Evolutionary conservation across 2,329 filamentous ascomycete genomes (phyloP).

Genomic region (Capronia epimyces): DNA sequence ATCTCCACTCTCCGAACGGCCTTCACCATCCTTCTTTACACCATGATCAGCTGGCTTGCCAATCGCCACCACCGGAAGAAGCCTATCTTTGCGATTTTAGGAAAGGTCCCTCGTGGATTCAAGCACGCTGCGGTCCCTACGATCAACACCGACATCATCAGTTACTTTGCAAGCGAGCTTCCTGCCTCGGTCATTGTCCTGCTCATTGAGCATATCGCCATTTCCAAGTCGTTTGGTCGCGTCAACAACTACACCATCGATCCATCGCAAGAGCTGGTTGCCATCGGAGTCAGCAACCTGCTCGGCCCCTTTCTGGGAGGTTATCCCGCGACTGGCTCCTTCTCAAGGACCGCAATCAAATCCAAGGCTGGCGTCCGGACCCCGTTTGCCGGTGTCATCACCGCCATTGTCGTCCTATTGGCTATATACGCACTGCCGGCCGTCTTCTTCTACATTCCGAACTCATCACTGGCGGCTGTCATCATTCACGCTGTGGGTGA

Average conservation of each 20-base stretch:
- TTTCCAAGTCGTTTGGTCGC: slow-evolving; percentile 92
- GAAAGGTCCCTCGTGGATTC: slow-evolving; percentile 77
- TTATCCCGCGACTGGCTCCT: slow-evolving; percentile 90
- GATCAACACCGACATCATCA: slow-evolving; percentile 62
- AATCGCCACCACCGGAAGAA: slow-evolving; percentile 63
- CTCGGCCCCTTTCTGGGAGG: slow-evolving; percentile 86
- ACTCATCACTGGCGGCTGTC: slow-evolving; percentile 71
- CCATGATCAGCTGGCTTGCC: slow-evolving; percentile 78
- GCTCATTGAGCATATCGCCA: slow-evolving; percentile 93
- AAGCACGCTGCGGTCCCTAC: slow-evolving; percentile 68
- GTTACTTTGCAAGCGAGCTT: slow-evolving; percentile 63
- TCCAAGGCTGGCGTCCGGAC: slow-evolving; percentile 93
- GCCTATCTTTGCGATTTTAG: slow-evolving; percentile 68
- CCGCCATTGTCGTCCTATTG: slow-evolving; percentile 74
- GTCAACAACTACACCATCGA: slow-evolving; percentile 96
- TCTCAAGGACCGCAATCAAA: slow-evolving; percentile 93
- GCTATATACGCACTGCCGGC: slow-evolving; percentile 83
- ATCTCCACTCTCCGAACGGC: slow-evolving; percentile 82
- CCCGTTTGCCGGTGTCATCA: slow-evolving; percentile 83
- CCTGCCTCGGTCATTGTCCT: slow-evolving; percentile 89
- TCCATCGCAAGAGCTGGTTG: slow-evolving; percentile 91
- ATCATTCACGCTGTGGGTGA: slow-evolving; percentile 96
- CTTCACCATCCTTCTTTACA: slow-evolving; percentile 88
- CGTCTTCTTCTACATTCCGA: slow-evolving; percentile 92
- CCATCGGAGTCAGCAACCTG: slow-evolving; percentile 84